phyloP scores from a whole-genome alignment of 2,329 filamentous ascomycete genomes.

The Penicillium sp. region DNA sequence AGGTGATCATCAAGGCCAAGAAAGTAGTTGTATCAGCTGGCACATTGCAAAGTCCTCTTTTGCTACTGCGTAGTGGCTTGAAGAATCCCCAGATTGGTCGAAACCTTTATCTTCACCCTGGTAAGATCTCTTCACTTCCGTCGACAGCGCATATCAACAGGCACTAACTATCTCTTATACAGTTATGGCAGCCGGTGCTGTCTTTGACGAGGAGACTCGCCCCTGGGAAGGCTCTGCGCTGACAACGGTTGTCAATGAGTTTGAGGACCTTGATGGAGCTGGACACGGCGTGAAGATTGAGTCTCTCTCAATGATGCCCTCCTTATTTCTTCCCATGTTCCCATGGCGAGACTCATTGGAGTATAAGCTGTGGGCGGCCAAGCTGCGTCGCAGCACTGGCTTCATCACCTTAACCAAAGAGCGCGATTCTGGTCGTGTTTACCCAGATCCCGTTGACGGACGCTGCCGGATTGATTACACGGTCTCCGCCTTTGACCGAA shows the following conservation, averaged over 20 bases:
- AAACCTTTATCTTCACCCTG: slow-evolving; percentile 80
- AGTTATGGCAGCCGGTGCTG: slow-evolving; percentile 49
- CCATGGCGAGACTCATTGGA: slow-evolving; percentile 68
- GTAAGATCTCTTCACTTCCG: slow-evolving; percentile 48
- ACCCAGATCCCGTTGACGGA: slow-evolving; percentile 66
- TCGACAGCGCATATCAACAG: no score
- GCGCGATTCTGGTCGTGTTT: slow-evolving; percentile 70
- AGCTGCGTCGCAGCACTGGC: slow-evolving; percentile 65
- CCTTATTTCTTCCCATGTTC: slow-evolving; percentile 59
- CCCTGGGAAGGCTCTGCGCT: slow-evolving; percentile 77
- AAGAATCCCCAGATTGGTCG: slow-evolving; percentile 78
- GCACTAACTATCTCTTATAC: slow-evolving; percentile 1
- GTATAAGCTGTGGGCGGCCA: slow-evolving; percentile 68
- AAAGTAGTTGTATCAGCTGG: slow-evolving; percentile 78
- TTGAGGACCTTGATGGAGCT: slow-evolving; percentile 75
- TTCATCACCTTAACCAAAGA: slow-evolving; percentile 76
- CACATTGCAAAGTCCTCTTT: slow-evolving; percentile 70
- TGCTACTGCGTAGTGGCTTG: slow-evolving; percentile 75
- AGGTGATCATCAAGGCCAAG: slow-evolving; percentile 72
- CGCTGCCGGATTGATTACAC: slow-evolving; percentile 67
- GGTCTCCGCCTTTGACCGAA: slow-evolving; percentile 67
- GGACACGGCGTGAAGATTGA: slow-evolving; percentile 85
- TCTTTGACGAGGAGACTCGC: slow-evolving; percentile 68
- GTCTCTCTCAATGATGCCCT: slow-evolving; percentile 70
- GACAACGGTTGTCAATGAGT: slow-evolving; percentile 71